Base-by-base conservation (phyloP, 345 rosid genomes). In the Abelmoschus esculentus region DNA sequence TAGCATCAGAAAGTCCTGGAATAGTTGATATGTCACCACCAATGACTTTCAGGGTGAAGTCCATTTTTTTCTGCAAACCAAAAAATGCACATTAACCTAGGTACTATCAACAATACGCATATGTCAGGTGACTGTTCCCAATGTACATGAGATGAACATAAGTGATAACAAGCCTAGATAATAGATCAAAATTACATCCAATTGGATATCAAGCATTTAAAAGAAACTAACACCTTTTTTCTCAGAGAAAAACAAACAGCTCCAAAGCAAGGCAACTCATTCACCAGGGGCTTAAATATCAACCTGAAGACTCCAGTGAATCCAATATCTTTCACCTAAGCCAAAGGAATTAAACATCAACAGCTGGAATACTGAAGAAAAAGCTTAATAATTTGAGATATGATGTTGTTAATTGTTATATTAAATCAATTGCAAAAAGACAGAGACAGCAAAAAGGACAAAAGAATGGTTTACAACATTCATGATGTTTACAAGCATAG, bases 231-330 rank as follows among this genome's bases (percentile, higher is more conserved):
- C 80, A 96, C 99, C 98, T 89, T 96, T 79, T 96, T 79, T 79
- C 92, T 85, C 42, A 92, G 83, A 74, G 99, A 96, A 83, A 79
- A 90, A 74, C 83, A 86, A 61, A 96, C 88, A 70, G 99, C 99
- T 85, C 98, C 99, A 79, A 96, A 96, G 86, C 99, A 88, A 76
- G 99, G 99, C 70, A 96, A 84, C 74, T 92, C 98, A 13, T 85
- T 81, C 75, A 96, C 98, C 29, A 92, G 80, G 18, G 99, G 99
- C 88, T 84, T 92, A 77, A 96, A 92, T 70, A 92, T 90, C 82
- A 96, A 86, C 85, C 99, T 89, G 86, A 96, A 96, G 79, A 96
- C 92, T 82, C 99, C 99, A 66, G 99, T 89, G 76, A 96, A 96
- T 80, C 93, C 97, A 72, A 92, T 84, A 81, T 96, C 82, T 82